Conservation (phyloP, 2,329 filamentous ascomycete species). For the Clarireedia monteithiana region DNA sequence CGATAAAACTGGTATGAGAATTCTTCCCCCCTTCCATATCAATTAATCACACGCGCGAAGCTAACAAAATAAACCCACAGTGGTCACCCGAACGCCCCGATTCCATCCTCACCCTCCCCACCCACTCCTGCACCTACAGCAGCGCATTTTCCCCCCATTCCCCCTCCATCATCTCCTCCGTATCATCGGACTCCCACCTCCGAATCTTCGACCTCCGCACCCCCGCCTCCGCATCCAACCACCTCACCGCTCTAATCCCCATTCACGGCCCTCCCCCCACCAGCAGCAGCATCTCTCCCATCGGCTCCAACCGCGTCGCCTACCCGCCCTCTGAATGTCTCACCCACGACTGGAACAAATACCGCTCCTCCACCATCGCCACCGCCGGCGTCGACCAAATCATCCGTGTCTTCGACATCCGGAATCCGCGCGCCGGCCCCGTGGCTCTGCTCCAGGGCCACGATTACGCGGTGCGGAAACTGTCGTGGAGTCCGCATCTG, state of each 20-base stretch:
- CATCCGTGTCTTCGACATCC: constrained; percentile 85
- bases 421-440: constrained; percentile 66
- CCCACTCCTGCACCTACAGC: constrained; percentile 90
- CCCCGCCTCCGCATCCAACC: constrained; percentile 78
- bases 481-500: constrained; percentile 93
- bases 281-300: constrained; percentile 19
- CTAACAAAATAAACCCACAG: constrained; percentile 31
- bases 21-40: neutral
- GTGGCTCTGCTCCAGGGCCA: constrained; percentile 72
- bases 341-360: constrained; percentile 99
- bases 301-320: constrained; percentile 25
- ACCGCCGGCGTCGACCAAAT: constrained; percentile 82
- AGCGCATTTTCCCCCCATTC: constrained; percentile 86
- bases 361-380: constrained; percentile 75
- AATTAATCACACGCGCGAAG: neutral
- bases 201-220: constrained; percentile 88
- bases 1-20: constrained; percentile 67
- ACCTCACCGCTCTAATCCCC: constrained; percentile 74
- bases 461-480: constrained; percentile 77
- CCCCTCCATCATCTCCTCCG: constrained; percentile 76
- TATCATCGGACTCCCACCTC: constrained; percentile 81
- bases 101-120: constrained; percentile 78
- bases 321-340: constrained; percentile 58
- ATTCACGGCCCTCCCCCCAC: constrained; percentile 57
- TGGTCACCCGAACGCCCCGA: constrained; percentile 75